A percentile compares a stretch with the other conserved stretches of the same genome.
phyloP scores from a whole-genome alignment of 169 alveolate species.

The Amoebophrya sp. region DNA sequence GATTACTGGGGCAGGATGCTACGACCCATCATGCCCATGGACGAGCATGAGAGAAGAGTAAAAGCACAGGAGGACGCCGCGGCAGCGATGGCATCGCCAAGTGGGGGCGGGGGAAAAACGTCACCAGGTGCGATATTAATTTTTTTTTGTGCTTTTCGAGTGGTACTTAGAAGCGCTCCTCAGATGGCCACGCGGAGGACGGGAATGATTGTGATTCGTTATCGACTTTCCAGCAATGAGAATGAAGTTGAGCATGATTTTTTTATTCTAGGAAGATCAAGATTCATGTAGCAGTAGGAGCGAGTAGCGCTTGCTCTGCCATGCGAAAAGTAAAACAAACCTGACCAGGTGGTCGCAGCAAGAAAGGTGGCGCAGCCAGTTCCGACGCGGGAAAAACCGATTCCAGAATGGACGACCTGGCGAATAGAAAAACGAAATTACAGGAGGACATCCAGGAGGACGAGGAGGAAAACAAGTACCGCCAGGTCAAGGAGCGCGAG shows the following conservation, averaged over 20 bases:
- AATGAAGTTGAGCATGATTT: too few relatives aligned
- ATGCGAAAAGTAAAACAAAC: too few relatives aligned
- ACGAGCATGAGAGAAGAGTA: background rate
- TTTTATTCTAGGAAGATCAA: too few relatives aligned
- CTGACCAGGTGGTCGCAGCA: background rate
- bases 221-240: too few relatives aligned
- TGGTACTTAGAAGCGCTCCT: too few relatives aligned
- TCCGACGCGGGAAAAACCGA: too few relatives aligned
- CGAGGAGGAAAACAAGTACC: constrained; percentile 4
- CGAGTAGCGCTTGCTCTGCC: too few relatives aligned
- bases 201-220: too few relatives aligned
- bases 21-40: background rate
- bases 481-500: background rate
- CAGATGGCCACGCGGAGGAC: too few relatives aligned
- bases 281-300: too few relatives aligned
- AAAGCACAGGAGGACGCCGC: background rate
- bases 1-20: background rate
- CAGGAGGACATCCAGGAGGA: background rate
- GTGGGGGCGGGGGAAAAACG: background rate
- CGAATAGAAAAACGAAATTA: background rate
- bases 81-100: background rate
- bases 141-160: too few relatives aligned
- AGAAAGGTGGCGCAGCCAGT: background rate
- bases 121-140: background rate
- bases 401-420: too few relatives aligned